These are phyloP conservation scores for Cyberlindnera nakhonratchasimensis DNA, from an alignment of 805 yeast species.

Conservation along the genomic window DNA sequence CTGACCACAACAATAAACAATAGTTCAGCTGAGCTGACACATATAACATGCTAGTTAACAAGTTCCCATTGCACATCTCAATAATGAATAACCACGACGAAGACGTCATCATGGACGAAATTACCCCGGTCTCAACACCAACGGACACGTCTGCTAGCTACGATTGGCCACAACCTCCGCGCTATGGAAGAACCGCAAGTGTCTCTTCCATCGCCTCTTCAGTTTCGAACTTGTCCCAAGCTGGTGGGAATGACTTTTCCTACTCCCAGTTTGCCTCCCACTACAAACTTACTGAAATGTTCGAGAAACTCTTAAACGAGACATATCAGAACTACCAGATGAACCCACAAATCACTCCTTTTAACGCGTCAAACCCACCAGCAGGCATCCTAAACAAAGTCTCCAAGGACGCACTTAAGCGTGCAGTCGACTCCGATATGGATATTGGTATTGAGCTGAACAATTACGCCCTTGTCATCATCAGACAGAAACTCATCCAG, in stretches of 20 bases:
- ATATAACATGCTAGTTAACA: conserved; percentile 18
- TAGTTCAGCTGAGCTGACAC: too few species aligned
- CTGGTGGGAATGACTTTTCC: conserved; percentile 24
- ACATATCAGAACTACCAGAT: conserved; percentile 46
- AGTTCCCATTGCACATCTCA: conserved; percentile 18
- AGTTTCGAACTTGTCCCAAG: conserved; percentile 24
- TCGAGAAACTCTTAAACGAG: conserved; percentile 44
- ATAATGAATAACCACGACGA: conserved; percentile 9
- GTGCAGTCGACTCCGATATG: conserved; percentile 31
- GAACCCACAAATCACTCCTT: conserved; percentile 66
- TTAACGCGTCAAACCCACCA: conserved; percentile 62
- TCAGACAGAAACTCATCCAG: conserved; percentile 37
- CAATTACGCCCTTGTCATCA: conserved; percentile 34
- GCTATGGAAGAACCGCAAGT: conserved; percentile 26
- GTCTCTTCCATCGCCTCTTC: conserved; percentile 27
- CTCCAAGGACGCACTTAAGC: conserved; percentile 49
- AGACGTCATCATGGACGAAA: conserved; percentile 21
- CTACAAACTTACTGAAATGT: conserved; percentile 32
- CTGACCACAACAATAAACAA: too few species aligned
- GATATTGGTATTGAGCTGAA: conserved; percentile 38
- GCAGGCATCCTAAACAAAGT: conserved; percentile 60
- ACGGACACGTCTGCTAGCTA: conserved; percentile 19
- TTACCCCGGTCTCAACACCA: conserved; percentile 27
- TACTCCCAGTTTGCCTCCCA: conserved; percentile 27
- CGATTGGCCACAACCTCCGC: conserved; percentile 22